Base-by-base conservation (phyloP, 1,139 yeast species). In the Scheffersomyces illinoinensis region DNA sequence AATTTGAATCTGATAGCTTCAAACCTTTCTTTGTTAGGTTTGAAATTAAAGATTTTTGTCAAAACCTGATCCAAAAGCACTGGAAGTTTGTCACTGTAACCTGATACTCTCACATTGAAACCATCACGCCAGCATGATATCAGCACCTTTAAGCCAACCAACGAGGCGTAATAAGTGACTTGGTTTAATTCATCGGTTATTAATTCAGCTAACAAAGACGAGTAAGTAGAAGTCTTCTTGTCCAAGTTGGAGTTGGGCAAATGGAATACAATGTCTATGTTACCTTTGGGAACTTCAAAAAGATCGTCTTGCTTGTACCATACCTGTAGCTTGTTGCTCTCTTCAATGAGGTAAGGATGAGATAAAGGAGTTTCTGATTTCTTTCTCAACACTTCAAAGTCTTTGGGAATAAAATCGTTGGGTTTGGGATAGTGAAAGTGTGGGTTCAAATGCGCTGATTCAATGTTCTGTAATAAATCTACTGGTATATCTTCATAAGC, bases 251-350 rank as follows among this genome's bases (percentile, higher is more conserved):
- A 79, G 12, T 82, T 76, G 0, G 97, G 97, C 61, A 86, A 75
- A 63, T 88, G 90, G 62, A 95, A 78, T 54, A 85, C 80, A 55
- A 91, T 73, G 55, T 85, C 85, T 46, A 92, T 84, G 54, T 85
- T 80, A 0, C 96, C 96, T 73, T 93, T 91, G 54, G 99, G 99
- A 19, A 91, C 90, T 80, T 90, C 86, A 69, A 95, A 91, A 54
- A 89, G 86, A 65, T 95, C 97, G 74, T 95, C 98, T 68, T 90
- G 90, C 71, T 93, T 95, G 73, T 82, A 92, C 99, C 99, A 95
- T 48, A 92, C 78, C 66, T 79, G 81, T 58, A 71, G 66, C 58
- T 71, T 74, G 43, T 68, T 67, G 48, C 70, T 67, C 54, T 79
- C 79, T 50, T 73, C 71, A 54, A 81, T 68, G 52, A 81, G 68